Conservation (phyloP, 139 green algal species). For the Pseudopediastrum boryanum region DNA sequence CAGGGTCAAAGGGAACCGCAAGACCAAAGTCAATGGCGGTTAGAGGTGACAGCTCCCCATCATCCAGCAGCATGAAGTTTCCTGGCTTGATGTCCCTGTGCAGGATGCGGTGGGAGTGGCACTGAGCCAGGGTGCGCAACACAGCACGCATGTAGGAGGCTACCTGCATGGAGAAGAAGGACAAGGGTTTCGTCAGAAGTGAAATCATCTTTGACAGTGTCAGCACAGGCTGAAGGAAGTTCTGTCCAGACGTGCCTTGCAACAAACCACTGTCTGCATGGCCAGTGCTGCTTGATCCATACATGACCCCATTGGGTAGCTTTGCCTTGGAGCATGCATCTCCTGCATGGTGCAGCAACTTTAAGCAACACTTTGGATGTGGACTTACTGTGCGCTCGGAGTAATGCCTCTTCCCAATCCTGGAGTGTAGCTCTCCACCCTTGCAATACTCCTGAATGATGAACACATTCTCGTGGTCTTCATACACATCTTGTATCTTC, state of each 20-base stretch:
- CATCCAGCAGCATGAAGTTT: slow-evolving; percentile 90
- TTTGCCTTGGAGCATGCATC: no score
- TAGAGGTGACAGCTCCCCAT: slow-evolving; percentile 62
- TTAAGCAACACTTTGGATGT: no score
- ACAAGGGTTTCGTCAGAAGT: no score
- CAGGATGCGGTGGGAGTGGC: slow-evolving; percentile 79
- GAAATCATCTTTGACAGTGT: no score
- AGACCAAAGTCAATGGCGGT: slow-evolving; percentile 92
- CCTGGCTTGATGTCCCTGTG: slow-evolving; percentile 88
- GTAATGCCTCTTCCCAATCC: slow-evolving; percentile 65
- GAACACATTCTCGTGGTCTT: slow-evolving; percentile 78
- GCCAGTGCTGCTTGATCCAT: no score
- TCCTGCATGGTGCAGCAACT: no score
- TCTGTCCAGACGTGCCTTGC: no score
- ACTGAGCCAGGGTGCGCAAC: slow-evolving; percentile 75
- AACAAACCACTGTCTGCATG: no score
- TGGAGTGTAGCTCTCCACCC: slow-evolving; percentile 81
- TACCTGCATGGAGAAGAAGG: no score
- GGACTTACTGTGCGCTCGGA: slow-evolving; percentile 53
- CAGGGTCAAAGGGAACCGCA: slow-evolving; percentile 74
- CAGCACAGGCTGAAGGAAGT: no score
- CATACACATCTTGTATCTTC: slow-evolving; percentile 72
- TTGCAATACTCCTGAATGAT: slow-evolving; percentile 86
- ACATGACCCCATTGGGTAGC: no score
- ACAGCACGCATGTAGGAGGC: slow-evolving; percentile 72